Evolutionary conservation across 108 stramenopile genomes (phyloP).

Genomic region (Bacterosira constricta): DNA sequence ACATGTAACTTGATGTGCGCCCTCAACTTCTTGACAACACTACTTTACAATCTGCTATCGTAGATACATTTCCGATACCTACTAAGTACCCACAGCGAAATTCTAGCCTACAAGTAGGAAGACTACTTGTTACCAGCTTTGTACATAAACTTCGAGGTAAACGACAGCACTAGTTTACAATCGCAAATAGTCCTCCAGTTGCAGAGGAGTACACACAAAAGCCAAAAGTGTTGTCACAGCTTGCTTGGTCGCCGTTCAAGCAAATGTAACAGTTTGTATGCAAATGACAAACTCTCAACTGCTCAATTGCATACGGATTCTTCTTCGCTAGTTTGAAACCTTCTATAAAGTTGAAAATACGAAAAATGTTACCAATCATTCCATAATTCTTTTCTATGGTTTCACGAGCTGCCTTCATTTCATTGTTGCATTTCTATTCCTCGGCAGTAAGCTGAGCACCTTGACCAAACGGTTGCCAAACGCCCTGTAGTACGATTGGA

Average conservation of each 20-base stretch:
- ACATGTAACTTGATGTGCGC: no score
- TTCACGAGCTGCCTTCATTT: neutral
- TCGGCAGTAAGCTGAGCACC: neutral
- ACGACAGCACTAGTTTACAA: no score
- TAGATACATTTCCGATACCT: no score
- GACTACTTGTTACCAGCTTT: no score
- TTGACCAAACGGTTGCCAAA: neutral
- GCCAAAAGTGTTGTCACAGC: no score
- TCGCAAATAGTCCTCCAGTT: no score
- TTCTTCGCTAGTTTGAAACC: neutral
- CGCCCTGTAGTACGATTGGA: conserved; percentile 1
- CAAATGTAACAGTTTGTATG: conserved; percentile 15
- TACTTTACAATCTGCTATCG: no score
- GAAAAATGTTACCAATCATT: neutral
- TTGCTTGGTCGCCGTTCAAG: conserved; percentile 21
- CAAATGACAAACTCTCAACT: conserved; percentile 13
- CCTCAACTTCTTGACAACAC: no score
- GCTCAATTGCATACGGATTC: conserved; percentile 26
- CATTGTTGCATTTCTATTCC: neutral
- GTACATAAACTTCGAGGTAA: no score
- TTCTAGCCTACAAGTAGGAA: no score
- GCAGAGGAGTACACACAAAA: no score
- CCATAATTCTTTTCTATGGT: conserved; percentile 16
- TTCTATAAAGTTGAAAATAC: neutral
- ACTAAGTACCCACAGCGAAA: no score